Conservation (phyloP, 108 stramenopile genomes). For the Conticribra guillardii region DNA sequence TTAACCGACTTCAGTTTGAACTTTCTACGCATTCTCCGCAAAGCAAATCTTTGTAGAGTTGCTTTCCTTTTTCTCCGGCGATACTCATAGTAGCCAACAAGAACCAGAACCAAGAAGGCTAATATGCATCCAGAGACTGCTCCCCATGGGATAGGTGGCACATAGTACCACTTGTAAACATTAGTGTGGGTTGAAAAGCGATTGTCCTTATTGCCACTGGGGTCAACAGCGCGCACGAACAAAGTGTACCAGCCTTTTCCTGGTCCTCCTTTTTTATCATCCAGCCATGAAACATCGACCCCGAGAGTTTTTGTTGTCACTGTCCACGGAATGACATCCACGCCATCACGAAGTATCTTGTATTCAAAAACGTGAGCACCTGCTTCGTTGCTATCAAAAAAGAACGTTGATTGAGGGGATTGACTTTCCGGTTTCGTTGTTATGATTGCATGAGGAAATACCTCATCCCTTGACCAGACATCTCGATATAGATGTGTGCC, state of each 20-base stretch:
- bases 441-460: constrained; percentile 65
- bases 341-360: constrained; percentile 59
- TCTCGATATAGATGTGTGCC: constrained; percentile 46
- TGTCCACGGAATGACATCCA: constrained; percentile 70
- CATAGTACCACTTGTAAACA: constrained; percentile 80
- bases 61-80: constrained; percentile 62
- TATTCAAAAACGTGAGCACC: constrained; percentile 74
- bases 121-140: constrained; percentile 34
- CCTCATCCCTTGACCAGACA: constrained; percentile 80
- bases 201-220: constrained; percentile 71
- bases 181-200: constrained; percentile 58
- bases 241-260: constrained; percentile 79
- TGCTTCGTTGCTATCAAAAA: constrained; percentile 50
- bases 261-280: constrained; percentile 68
- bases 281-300: constrained; percentile 68
- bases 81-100: constrained; percentile 62
- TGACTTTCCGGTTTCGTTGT: constrained; percentile 45
- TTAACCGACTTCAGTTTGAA: constrained; percentile 55
- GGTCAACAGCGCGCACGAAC: constrained; percentile 75
- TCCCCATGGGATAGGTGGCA: constrained; percentile 74
- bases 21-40: constrained; percentile 70
- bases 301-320: constrained; percentile 35
- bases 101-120: constrained; percentile 35
- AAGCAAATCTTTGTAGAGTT: constrained; percentile 68
- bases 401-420: constrained; percentile 50